phyloP scores from a whole-genome alignment of 352 stramenopile genomes.

The Thraustochytrium sp. region DNA sequence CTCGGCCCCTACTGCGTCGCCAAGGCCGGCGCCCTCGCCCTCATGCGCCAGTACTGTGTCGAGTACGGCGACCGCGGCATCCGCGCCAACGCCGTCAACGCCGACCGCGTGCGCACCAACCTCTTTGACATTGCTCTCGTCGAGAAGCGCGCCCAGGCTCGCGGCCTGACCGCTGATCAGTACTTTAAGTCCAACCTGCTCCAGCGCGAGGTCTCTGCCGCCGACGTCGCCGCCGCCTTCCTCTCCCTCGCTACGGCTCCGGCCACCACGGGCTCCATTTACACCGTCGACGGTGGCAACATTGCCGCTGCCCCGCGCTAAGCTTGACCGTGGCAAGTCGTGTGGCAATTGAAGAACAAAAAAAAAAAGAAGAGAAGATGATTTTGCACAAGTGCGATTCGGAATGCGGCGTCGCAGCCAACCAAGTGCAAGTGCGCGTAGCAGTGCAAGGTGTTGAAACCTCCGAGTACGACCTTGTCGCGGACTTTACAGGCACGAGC shows the following conservation, averaged over 20 bases:
- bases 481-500: too few relatives aligned
- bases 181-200: constrained; percentile 40
- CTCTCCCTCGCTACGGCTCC: not conserved
- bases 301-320: constrained; percentile 35
- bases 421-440: too few relatives aligned
- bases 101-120: constrained; percentile 38
- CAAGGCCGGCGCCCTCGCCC: constrained; percentile 21
- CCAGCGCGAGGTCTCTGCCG: not conserved
- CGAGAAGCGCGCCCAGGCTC: constrained; percentile 22
- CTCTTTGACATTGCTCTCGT: constrained; percentile 27
- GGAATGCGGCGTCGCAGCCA: too few relatives aligned
- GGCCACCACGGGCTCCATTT: constrained; percentile 12
- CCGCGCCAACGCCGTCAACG: constrained; percentile 31
- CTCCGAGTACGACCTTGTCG: too few relatives aligned
- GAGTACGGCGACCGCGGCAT: constrained; percentile 33
- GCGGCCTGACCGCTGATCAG: constrained; percentile 26
- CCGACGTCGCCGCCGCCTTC: constrained; percentile 5
- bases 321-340: too few relatives aligned
- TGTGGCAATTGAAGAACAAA: not conserved
- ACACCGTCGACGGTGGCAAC: constrained; percentile 35
- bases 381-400: not conserved
- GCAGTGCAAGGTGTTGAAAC: too few relatives aligned
- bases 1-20: constrained; percentile 38
- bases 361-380: not conserved
- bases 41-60: constrained; percentile 41